Evolutionary conservation across 208 protist species (phyloP), one percentile per base, ranked within the genome.

Genomic region (Leishmania braziliensis): DNA sequence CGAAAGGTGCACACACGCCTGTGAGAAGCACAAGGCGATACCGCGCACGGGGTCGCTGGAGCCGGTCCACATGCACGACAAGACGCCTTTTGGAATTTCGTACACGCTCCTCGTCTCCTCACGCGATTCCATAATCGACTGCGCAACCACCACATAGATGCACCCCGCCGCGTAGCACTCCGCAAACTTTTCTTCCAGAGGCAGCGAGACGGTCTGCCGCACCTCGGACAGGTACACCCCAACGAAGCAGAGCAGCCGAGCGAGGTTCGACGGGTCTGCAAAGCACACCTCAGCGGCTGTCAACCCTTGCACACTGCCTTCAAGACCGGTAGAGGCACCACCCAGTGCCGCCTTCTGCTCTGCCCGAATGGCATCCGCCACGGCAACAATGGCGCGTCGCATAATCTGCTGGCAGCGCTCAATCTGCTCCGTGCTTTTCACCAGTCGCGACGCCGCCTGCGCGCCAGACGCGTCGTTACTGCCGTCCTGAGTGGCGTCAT

Each of bases 251-350:
- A 97, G 85, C 26, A 97, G 79, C 18, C 70, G 75, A 43, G 82
- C 73, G 10, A 90, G 46, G 75, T 89, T 80, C 20, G 66, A 78
- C 12, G 94, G 92, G 63, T 87, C 76, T 26, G 85, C 78, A 86
- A 93, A 97, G 63, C 81, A 89, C 36, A 97, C 83, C 86, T 97
- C 92, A 20, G 89, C 88, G 1, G 91, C 88, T 3, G 90, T 95
- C 5, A 89, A 78, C 50, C 16, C n/a, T 0, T 51, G 46, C 26
- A 68, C 73, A 29, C 18, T 54, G 53, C 51, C 66, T 62, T 54
- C 39, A 43, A 71, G 29, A 53, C 54, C 12, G 76, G 63, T 66
- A 26, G 69, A 54, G 43, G 0, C 69, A 33, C n/a, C 46, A 10
- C 54, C 39, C 50, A 33, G 26, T 16, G 33, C 20, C 14, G 29